Evolutionary conservation across 2,329 filamentous ascomycete species (phyloP).

Genomic region (Fusarium subtropicale): DNA sequence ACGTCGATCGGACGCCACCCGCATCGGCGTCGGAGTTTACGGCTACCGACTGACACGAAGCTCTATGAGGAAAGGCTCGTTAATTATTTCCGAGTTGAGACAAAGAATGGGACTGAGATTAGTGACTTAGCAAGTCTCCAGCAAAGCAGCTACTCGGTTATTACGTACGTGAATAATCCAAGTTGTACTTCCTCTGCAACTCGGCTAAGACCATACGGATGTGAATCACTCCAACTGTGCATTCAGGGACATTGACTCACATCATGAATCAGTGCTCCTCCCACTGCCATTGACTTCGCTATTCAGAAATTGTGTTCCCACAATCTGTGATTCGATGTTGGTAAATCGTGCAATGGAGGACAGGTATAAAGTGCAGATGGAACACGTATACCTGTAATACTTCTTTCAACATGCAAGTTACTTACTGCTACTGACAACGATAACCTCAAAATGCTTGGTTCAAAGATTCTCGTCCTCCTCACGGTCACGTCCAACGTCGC

Average conservation of each 20-base stretch:
- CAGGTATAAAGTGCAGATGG: neutral
- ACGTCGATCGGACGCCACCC: neutral
- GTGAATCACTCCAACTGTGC: no score
- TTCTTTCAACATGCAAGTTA: accelerated
- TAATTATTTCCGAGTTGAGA: neutral
- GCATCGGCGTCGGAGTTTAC: neutral
- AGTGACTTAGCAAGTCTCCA: neutral
- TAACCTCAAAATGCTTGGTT: neutral
- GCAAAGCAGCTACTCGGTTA: neutral
- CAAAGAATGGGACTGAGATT: neutral
- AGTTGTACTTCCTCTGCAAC: neutral
- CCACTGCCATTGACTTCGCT: neutral
- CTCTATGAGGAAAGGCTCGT: neutral
- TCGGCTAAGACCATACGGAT: neutral
- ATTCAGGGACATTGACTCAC: no score
- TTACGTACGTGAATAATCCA: neutral
- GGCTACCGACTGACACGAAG: neutral
- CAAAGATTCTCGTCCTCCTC: neutral
- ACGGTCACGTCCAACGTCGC: neutral
- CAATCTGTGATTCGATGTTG: neutral
- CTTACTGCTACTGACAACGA: accelerated
- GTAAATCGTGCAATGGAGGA: neutral
- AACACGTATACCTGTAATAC: neutral
- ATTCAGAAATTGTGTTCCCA: no score
- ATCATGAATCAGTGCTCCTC: neutral